These are phyloP conservation scores for Discostella pseudostelligera DNA, from an alignment of 108 stramenopile genomes.

Conservation along the genomic window DNA sequence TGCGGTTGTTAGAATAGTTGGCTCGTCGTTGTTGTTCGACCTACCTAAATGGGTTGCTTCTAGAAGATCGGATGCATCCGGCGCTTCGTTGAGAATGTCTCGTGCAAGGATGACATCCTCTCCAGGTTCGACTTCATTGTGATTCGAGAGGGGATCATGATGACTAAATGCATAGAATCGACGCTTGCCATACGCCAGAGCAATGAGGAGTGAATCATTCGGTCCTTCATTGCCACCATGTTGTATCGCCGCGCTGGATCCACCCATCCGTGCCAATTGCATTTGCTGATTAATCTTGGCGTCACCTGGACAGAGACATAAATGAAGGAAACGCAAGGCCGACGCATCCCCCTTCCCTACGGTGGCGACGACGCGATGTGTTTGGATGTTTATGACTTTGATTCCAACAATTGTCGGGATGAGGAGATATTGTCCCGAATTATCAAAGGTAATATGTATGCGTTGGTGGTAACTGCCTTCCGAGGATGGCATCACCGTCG, in stretches of 20 bases:
- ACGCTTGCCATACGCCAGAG: conserved; percentile 83
- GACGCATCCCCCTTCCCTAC: conserved; percentile 88
- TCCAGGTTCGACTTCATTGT: conserved; percentile 38
- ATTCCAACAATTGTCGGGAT: conserved; percentile 90
- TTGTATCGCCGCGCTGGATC: conserved; percentile 45
- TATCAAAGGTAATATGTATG: conserved; percentile 74
- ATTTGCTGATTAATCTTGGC: conserved; percentile 92
- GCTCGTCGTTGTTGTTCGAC: conserved; percentile 27
- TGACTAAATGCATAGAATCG: conserved; percentile 93
- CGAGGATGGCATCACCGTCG: conserved; percentile 18
- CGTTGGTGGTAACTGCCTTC: conserved; percentile 37
- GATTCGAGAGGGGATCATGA: conserved; percentile 68
- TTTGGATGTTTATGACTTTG: conserved; percentile 88
- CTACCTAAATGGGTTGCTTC: conserved; percentile 39
- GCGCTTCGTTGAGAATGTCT: conserved; percentile 95
- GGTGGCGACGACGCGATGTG: conserved; percentile 72
- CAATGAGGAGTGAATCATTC: conserved; percentile 83
- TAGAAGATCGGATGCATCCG: conserved; percentile 79
- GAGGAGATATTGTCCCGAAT: conserved; percentile 82
- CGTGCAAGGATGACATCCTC: conserved; percentile 53
- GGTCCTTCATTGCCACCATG: conserved; percentile 28
- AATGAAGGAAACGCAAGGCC: conserved; percentile 77
- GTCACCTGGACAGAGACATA: conserved; percentile 86
- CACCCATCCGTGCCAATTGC: conserved; percentile 67
- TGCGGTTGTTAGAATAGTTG: conserved; percentile 30